A percentile compares a stretch with the other conserved stretches of the same genome.
Evolutionary conservation across 2,329 filamentous ascomycete species (phyloP).

Genomic region (Colletotrichum tropicicola): DNA sequence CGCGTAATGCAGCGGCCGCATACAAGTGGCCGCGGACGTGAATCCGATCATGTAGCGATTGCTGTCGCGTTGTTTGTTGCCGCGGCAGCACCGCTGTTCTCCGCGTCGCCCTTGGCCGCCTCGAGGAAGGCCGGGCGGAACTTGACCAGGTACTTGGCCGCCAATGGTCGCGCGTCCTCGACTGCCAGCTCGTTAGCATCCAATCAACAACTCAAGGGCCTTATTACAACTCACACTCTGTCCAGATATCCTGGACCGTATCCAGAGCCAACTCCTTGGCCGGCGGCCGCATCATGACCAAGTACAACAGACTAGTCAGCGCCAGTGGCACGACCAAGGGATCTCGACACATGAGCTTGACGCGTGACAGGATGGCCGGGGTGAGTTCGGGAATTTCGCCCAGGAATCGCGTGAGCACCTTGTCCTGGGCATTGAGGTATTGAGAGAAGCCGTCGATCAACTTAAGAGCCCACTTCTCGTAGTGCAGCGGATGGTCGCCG

Average conservation of each 20-base stretch:
- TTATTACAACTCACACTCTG: constrained; percentile 65
- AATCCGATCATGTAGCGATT: constrained; percentile 39
- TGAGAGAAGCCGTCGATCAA: constrained; percentile 90
- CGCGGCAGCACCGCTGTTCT: constrained; percentile 29
- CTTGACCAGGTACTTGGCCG: constrained; percentile 69
- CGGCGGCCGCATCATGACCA: constrained; percentile 74
- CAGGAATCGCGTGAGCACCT: constrained; percentile 88
- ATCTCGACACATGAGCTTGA: constrained; percentile 74
- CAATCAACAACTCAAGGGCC: background rate
- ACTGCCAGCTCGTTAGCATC: constrained; percentile 48
- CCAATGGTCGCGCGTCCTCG: constrained; percentile 70
- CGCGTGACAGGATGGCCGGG: constrained; percentile 73
- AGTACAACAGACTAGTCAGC: constrained; percentile 71
- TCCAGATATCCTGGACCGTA: constrained; percentile 73
- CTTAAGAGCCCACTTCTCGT: constrained; percentile 80
- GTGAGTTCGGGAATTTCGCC: constrained; percentile 90
- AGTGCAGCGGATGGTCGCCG: constrained; percentile 67
- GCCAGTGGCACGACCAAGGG: constrained; percentile 71
- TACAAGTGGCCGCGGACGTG: background rate
- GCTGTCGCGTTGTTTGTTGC: constrained; percentile 35
- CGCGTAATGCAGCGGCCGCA: background rate
- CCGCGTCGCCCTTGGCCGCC: constrained; percentile 37
- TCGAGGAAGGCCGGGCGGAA: constrained; percentile 65
- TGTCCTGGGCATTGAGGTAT: constrained; percentile 91
- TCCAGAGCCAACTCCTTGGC: constrained; percentile 70